phyloP scores from a whole-genome alignment of 306 rosid genomes.

The Styphnolobium japonicum region DNA sequence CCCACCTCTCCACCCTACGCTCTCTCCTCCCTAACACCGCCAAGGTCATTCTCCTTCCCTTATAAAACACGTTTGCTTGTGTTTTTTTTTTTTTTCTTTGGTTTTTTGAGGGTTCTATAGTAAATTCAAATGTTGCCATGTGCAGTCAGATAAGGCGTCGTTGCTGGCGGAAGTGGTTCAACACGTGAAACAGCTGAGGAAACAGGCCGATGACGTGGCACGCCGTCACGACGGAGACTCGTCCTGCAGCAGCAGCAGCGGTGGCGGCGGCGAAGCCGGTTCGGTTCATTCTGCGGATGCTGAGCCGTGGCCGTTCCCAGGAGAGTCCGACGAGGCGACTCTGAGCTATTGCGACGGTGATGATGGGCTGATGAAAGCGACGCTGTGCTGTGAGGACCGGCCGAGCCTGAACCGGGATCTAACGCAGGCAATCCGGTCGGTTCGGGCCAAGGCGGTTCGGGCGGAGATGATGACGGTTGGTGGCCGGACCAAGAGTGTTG shows the following conservation, averaged over 20 bases:
- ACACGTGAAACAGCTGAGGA: slow-evolving; percentile 63
- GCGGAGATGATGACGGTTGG: slow-evolving; percentile 90
- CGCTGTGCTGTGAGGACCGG: slow-evolving; percentile 81
- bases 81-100: too few relatives aligned
- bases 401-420: slow-evolving; percentile 69
- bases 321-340: slow-evolving; percentile 62
- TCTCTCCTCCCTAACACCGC: slow-evolving; percentile 72
- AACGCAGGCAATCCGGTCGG: slow-evolving; percentile 54
- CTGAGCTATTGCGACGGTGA: slow-evolving; percentile 45
- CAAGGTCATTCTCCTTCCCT: slow-evolving; percentile 36
- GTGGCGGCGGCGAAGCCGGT: background rate
- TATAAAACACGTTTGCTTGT: too few relatives aligned
- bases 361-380: slow-evolving; percentile 48
- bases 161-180: slow-evolving; percentile 81
- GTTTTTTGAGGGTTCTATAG: background rate
- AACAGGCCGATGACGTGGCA: slow-evolving; percentile 49
- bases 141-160: slow-evolving; percentile 85
- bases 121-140: background rate
- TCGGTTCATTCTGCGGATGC: slow-evolving; percentile 8
- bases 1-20: slow-evolving; percentile 82
- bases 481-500: slow-evolving; percentile 66
- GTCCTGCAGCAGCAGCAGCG: background rate
- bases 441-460: slow-evolving; percentile 47
- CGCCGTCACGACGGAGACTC: slow-evolving; percentile 19
- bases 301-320: slow-evolving; percentile 51